Base-by-base conservation (phyloP, 768 basidiomycete genomes). In the Pulveroboletus sp. region DNA sequence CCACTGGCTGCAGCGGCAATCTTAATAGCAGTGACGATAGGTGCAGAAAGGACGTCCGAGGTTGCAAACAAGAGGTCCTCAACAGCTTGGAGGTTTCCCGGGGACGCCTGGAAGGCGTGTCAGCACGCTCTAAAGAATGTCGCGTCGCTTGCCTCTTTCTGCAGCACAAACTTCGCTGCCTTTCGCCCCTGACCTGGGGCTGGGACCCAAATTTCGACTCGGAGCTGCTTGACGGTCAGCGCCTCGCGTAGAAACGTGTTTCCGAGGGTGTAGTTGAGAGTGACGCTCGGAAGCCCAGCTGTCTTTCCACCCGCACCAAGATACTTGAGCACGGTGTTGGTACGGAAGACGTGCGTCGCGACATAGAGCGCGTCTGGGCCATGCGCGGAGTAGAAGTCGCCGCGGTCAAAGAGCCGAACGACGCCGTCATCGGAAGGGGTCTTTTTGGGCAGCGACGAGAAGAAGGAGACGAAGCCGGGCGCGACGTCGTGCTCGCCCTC, bases 311-410 rank as follows among this genome's bases (percentile, higher is more conserved):
- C 80, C 0, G 70, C 63, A 6, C 95, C 95, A 37, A 96, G 82
- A 64, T 90, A 88, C 68, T 95, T 95, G 69, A 99, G 77, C 51
- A 97, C 93, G 1, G 90, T 86, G 59, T 90, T 88, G 3, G 96
- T 99, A 49, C 81, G 86, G 59, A 81, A 93, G 46, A 89, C 83
- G 58, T 90, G 78, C 17, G 82, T 75, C 5, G 95, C 94, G 55
- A 95, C 82, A 57, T 83, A 92, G n/a, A 81, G 72, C 0, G 95
- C 95, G 67, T 97, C 94, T 5, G 80, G 71, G 0, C 93, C 93
- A 62, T 97, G 92, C 1, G 83, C 85, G n/a, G 85, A 82, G 71
- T 91, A 97, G 69, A 79, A 97, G 14, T 88, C 83, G 59, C 76
- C 78, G 24, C 93, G 83, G 60, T 85, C 82, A 66, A 98, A 97